Base-by-base conservation (phyloP, 805 yeast species). In the Ogataea zsoltii region DNA sequence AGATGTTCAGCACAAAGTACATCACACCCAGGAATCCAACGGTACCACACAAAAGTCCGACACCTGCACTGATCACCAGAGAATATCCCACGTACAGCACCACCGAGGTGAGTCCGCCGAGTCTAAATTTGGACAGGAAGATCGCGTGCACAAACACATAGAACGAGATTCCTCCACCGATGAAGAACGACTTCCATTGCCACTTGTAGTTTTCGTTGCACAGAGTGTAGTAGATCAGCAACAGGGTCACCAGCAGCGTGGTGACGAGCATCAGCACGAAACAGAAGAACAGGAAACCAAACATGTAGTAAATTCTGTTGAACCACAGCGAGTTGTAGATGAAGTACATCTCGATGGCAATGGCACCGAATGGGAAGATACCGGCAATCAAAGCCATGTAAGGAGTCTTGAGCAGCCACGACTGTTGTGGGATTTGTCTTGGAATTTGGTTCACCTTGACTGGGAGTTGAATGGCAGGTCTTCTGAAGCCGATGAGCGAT, bases 361-460 rank as follows among this genome's bases (percentile, higher is more conserved):
- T 86, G 16, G 96, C 85, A 9, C 96, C 96, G 62, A 92, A 90
- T 60, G 98, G 97, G 76, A 92, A 83, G 48, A 92, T 78, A 49
- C 98, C 98, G 2, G 95, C 86, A 50, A 88, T 74, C 33, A 88
- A 62, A 58, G 90, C 71, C 44, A 85, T 76, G 18, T 89, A 83
- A 14, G 77, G 51, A 3, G 88, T 79, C 60, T 78, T 79, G 58
- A 89, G 74, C 61, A 86, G 89, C 80, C 88, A 80, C 36, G 96
- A 96, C 68, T 90, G 97, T 14, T 76, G 75, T 33, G 99, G 99
- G 48, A 94, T 87, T 70, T 94, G 97, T 68, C 99, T 82, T 50
- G 97, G 96, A 55, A 94, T 92, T 70, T 92, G 97, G 67, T 90
- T 92, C 15, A 96, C 90, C 59, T 88, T 83, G 26, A 90, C 95